Evolutionary conservation across 768 basidiomycete genomes (phyloP), one percentile per base, ranked within the genome.

Genomic region (Xerocomellus dryophilus): DNA sequence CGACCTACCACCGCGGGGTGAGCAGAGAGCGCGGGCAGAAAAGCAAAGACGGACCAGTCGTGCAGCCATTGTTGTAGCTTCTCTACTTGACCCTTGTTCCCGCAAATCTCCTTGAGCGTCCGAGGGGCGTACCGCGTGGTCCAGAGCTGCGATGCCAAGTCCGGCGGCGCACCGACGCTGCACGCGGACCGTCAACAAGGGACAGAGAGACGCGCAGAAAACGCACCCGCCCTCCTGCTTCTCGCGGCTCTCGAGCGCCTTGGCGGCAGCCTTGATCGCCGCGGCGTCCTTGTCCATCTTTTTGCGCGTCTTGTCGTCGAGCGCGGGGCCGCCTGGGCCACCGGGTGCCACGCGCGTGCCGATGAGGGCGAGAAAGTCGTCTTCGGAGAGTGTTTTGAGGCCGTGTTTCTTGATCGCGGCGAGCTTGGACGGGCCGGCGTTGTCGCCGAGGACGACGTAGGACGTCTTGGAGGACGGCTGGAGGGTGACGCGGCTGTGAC

Each of bases 51-150:
- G 49, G 29, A 93, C 96, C 97, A 99, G 49, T 89, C 85, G 32
- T 83, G 78, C 20, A 99, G 73, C 97, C 97, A 99, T 32, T 75
- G 76, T 50, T 85, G 84, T 4, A 99, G 73, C 63, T 93, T 93
- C 72, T 98, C 95, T 2, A 98, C 87, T 50, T 85, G 81, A 0
- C 83, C 80, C 71, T 98, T 98, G 75, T 98, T 99, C 8, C 97
- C 97, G 57, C 95, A 98, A 17, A 99, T 82, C 52, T 99, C 93
- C 62, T 90, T 94, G 51, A 94, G 59, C 3, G 78, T 80, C 58
- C 86, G 83, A 2, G 97, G 97, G 0, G 97, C 96, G 67, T 99
- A 99, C 10, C 93, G 85, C 31, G 86, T 88, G 36, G 97, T 98
- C 97, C 97, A 98, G 1, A 98, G 77, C 67, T 96, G 93, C 3